phyloP scores from a whole-genome alignment of 2,329 filamentous ascomycete species.

The Fusarium sambucinum region DNA sequence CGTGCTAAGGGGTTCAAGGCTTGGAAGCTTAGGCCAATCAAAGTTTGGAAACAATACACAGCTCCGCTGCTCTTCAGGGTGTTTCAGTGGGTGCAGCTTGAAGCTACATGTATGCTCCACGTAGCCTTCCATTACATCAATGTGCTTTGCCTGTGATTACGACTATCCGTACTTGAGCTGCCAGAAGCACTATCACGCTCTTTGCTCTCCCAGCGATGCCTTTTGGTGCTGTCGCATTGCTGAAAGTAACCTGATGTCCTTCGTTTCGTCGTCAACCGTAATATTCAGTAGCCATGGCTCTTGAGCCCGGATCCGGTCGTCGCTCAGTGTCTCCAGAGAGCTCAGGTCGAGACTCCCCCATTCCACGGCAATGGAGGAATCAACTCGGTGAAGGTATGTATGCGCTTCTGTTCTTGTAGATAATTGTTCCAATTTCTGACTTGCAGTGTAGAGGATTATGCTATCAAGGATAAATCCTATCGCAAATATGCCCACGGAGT shows the following conservation, averaged over 20 bases:
- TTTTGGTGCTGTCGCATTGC: constrained; percentile 24
- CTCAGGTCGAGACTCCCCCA: constrained; percentile 84
- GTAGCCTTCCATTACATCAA: constrained; percentile 47
- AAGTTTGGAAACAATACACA: not conserved
- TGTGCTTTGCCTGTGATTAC: constrained; percentile 38
- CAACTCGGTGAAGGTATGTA: constrained; percentile 80
- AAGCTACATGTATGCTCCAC: constrained; percentile 40
- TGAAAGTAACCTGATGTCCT: constrained; percentile 42
- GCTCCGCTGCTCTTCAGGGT: constrained; percentile 29
- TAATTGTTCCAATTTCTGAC: constrained; percentile 18
- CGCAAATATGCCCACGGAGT: constrained; percentile 91
- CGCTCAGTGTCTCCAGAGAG: constrained; percentile 80
- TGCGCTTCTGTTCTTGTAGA: not conserved
- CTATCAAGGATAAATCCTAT: constrained; percentile 74
- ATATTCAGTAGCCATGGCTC: constrained; percentile 66
- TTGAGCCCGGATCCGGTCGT: constrained; percentile 69
- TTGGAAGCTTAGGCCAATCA: constrained; percentile 43
- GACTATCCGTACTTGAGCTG: constrained; percentile 23
- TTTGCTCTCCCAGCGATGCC: constrained; percentile 31
- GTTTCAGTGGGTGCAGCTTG: constrained; percentile 30
- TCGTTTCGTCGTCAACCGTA: constrained; percentile 28
- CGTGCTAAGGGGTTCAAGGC: constrained; percentile 39
- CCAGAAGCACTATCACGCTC: constrained; percentile 12
- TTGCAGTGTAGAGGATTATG: constrained; percentile 62
- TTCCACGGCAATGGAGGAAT: constrained; percentile 80